These are phyloP conservation scores for Pestalotiopsis sp. DNA, from an alignment of 2,329 filamentous ascomycete species.

Conservation along the genomic window DNA sequence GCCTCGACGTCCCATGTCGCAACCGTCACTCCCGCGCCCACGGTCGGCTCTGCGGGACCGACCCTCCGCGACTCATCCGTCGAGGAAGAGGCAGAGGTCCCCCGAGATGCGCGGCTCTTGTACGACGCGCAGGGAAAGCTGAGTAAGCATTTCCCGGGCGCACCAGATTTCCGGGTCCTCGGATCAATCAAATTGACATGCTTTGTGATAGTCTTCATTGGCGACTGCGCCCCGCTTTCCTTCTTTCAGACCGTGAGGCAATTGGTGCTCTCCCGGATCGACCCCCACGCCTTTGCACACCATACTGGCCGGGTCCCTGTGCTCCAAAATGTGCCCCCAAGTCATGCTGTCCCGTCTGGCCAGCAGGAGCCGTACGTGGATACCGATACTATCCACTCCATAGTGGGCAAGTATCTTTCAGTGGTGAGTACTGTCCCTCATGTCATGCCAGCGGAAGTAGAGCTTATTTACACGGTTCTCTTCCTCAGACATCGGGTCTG, in stretches of 20 bases:
- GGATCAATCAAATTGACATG: background rate
- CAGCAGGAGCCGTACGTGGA: constrained; percentile 26
- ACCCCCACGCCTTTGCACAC: constrained; percentile 53
- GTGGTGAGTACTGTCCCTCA: constrained; percentile 23
- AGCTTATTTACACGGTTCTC: background rate
- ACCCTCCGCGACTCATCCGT: constrained; percentile 29
- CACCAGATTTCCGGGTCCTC: background rate
- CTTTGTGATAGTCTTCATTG: constrained; percentile 47
- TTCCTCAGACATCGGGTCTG: constrained; percentile 42
- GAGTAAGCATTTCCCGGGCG: constrained; percentile 24
- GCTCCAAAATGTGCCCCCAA: constrained; percentile 47
- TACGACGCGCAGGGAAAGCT: constrained; percentile 56
- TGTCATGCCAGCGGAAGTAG: background rate
- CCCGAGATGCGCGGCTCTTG: constrained; percentile 53
- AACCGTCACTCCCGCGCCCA: background rate
- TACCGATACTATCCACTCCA: constrained; percentile 14
- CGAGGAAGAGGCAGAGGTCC: constrained; percentile 59
- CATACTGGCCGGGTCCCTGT: constrained; percentile 53
- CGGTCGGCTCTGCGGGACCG: constrained; percentile 17
- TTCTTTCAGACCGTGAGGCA: constrained; percentile 59
- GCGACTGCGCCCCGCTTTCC: constrained; percentile 58
- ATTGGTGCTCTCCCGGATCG: constrained; percentile 52
- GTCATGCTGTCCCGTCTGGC: constrained; percentile 18
- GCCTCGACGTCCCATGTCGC: background rate
- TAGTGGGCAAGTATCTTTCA: constrained; percentile 26